These are phyloP conservation scores for Thymus mandschuricus DNA, from an alignment of 257 asterid species.

Conservation along the genomic window DNA sequence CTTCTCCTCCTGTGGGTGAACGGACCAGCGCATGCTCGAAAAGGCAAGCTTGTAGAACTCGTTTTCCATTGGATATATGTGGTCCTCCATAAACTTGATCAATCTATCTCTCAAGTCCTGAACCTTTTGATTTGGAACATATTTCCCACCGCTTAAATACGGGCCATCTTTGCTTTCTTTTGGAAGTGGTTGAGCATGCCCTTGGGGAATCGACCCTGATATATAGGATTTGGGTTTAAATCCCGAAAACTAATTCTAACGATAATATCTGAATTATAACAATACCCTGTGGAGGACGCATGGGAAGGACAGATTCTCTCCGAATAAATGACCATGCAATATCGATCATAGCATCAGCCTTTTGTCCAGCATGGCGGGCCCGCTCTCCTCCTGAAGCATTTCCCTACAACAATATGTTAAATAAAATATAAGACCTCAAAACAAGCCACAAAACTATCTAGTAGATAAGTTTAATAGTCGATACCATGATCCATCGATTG, in stretches of 20 bases:
- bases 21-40: constrained; percentile 77
- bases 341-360: constrained; percentile 63
- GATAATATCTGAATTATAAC: background rate
- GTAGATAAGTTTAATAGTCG: constrained; percentile 26
- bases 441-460: constrained; percentile 11
- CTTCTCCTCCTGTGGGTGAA: constrained; percentile 90
- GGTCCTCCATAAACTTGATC: constrained; percentile 80
- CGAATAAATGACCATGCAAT: constrained; percentile 69
- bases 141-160: constrained; percentile 52
- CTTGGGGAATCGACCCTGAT: constrained; percentile 45
- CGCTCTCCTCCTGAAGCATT: constrained; percentile 98
- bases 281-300: constrained; percentile 66
- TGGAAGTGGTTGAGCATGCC: constrained; percentile 38
- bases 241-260: background rate
- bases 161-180: constrained; percentile 38
- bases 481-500: constrained; percentile 85
- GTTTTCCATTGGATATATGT: constrained; percentile 80
- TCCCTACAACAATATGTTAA: constrained; percentile 58
- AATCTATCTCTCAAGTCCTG: constrained; percentile 63
- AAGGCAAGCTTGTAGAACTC: constrained; percentile 78
- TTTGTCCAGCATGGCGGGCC: constrained; percentile 71
- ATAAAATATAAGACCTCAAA: background rate
- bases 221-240: constrained; percentile 23
- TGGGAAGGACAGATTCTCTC: constrained; percentile 74
- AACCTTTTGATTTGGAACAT: constrained; percentile 74